Evolutionary conservation across 495 filamentous ascomycete genomes (phyloP), one percentile per base, ranked within the genome.

Genomic region (Tirmania nivea): DNA sequence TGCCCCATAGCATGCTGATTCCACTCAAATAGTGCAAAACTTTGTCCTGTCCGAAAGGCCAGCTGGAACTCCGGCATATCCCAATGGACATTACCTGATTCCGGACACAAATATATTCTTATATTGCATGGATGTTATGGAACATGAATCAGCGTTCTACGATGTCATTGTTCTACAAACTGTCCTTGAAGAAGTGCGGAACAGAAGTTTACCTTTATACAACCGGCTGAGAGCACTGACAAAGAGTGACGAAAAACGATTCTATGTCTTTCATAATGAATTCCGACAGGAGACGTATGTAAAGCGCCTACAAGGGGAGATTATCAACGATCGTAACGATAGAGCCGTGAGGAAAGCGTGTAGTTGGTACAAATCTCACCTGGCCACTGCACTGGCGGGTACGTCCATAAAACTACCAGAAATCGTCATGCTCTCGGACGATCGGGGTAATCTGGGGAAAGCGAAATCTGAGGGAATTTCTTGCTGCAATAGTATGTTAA

Each of bases 211-310:
- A 52, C 90, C 90, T 20, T 73, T 97, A 51, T 97, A 96, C 71
- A 94, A 94, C 63, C 86, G 90, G 39, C 72, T 96, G 16, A 77
- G 95, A 51, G 75, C 79, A 17, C 70, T 97, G 60, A 92, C 87
- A 34, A 92, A 84, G 65, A 94, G 86, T 60, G 84, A 92, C 61
- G 87, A 93, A 36, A 96, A 96, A 69, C 78, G 88, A 12, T 96
- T 93, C 63, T 96, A 94, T 65, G 83, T 97, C 48, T 97, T 97
- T 68, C 96, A 96, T 74, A 97, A 97, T 67, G 90, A 97, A 55
- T 97, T 97, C 63, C 78, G 90, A 42, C 71, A 83, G 45, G 90
- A 97, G 68, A 97, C 90, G 8, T 80, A 94, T 63, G 75, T 94
- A 51, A 67, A 74, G 16, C 74, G 90, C 59, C 72, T 78, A 25